Evolutionary conservation across 306 rosid species (phyloP).

Genomic region (Leucaena leucocephala): DNA sequence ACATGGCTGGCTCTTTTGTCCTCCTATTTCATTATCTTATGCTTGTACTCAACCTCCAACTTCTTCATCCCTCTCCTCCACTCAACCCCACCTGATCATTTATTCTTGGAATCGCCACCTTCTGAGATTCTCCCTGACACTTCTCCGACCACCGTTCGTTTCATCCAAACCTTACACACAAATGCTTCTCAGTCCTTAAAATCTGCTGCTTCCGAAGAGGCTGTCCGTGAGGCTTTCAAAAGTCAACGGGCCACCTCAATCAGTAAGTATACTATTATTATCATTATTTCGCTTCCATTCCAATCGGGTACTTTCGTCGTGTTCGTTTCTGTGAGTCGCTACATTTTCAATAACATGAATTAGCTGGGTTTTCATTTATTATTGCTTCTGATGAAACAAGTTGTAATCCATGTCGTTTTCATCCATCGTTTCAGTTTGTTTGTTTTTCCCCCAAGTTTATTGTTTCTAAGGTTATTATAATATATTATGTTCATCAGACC

Average conservation of each 20-base stretch:
- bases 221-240: slow-evolving; percentile 1
- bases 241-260: slow-evolving; percentile 43
- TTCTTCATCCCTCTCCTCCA: slow-evolving; percentile 44
- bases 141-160: background rate
- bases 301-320: background rate
- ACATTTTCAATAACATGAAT: background rate
- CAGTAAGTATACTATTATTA: slow-evolving; percentile 38
- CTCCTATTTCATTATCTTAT: slow-evolving; percentile 51
- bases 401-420: background rate
- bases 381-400: background rate
- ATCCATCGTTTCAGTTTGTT: background rate
- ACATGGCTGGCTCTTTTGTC: slow-evolving; percentile 56
- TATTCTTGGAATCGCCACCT: slow-evolving; percentile 15
- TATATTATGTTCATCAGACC: background rate
- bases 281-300: background rate
- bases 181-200: slow-evolving; percentile 29
- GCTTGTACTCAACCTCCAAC: slow-evolving; percentile 55
- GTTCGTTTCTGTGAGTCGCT: background rate
- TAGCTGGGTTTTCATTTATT: background rate
- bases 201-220: slow-evolving; percentile 23
- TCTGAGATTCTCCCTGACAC: background rate
- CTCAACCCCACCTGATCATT: slow-evolving; percentile 13
- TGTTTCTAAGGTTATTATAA: background rate
- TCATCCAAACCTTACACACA: slow-evolving; percentile 15
- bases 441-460: background rate